A percentile compares a stretch with the other conserved stretches of the same genome.
These are phyloP conservation scores for Blastomyces parvus DNA, from an alignment of 2,329 filamentous ascomycete species.

Conservation along the genomic window DNA sequence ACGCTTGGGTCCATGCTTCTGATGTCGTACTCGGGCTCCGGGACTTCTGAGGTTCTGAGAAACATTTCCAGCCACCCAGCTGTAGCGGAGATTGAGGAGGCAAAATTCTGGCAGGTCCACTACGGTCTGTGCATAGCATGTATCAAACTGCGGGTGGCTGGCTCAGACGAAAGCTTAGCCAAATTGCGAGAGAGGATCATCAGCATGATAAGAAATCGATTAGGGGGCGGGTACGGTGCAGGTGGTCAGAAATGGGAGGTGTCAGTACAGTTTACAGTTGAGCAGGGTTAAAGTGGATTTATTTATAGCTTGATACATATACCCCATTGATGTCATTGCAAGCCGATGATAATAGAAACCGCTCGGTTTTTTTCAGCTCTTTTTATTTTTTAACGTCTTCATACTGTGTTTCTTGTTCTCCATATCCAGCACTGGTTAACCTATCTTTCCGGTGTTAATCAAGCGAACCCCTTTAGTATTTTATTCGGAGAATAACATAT, in stretches of 20 bases:
- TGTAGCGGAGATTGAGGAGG: constrained; percentile 72
- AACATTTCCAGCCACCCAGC: constrained; percentile 75
- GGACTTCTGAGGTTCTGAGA: constrained; percentile 64
- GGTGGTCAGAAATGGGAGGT: constrained; percentile 85
- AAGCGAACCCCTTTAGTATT: neutral
- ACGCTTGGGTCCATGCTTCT: constrained; percentile 88
- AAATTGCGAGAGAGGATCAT: constrained; percentile 67
- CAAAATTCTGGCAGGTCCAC: constrained; percentile 97
- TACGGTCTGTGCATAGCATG: constrained; percentile 96
- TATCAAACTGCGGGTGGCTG: constrained; percentile 64
- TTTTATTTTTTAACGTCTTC: neutral
- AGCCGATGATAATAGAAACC: constrained; percentile 9
- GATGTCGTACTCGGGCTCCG: constrained; percentile 65
- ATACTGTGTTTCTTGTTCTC: neutral
- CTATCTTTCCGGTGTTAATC: neutral
- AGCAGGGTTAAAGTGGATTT: constrained; percentile 31
- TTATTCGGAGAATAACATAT: too few relatives aligned
- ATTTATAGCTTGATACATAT: constrained; percentile 5
- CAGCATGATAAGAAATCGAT: constrained; percentile 69
- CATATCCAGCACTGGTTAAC: neutral
- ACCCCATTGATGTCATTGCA: neutral
- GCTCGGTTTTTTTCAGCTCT: neutral
- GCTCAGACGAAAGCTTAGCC: constrained; percentile 61
- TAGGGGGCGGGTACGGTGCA: constrained; percentile 79
- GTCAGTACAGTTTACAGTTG: constrained; percentile 64